Evolutionary conservation across 352 stramenopile species (phyloP).

Genomic region (Phytophthora boehmeriae): DNA sequence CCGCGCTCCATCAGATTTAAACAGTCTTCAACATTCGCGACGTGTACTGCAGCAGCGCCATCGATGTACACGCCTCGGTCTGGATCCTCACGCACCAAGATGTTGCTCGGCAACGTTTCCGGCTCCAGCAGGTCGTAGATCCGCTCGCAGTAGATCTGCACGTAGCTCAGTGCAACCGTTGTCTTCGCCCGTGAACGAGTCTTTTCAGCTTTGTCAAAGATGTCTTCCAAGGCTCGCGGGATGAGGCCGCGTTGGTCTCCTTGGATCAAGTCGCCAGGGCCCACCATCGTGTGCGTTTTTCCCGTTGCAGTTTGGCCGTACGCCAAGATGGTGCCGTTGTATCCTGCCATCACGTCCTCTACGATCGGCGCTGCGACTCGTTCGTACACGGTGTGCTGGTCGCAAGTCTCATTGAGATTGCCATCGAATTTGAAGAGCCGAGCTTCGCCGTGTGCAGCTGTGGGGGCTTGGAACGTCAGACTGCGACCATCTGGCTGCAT

Average conservation of each 20-base stretch:
- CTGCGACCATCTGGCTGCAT: slow-evolving; percentile 39
- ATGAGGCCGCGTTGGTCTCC: slow-evolving; percentile 58
- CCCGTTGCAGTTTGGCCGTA: slow-evolving; percentile 72
- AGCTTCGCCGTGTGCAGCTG: slow-evolving; percentile 28
- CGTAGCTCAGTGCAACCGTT: slow-evolving; percentile 68
- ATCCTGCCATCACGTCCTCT: slow-evolving; percentile 65
- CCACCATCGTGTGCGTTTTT: slow-evolving; percentile 80
- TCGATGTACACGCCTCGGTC: slow-evolving; percentile 74
- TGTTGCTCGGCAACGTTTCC: slow-evolving; percentile 39
- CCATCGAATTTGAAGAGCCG: slow-evolving; percentile 68
- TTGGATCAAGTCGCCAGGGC: slow-evolving; percentile 37
- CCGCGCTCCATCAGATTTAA: slow-evolving; percentile 49
- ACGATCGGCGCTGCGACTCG: slow-evolving; percentile 58
- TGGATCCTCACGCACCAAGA: slow-evolving; percentile 67
- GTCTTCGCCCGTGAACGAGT: slow-evolving; percentile 39
- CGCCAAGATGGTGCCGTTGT: slow-evolving; percentile 71
- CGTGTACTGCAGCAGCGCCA: slow-evolving; percentile 47
- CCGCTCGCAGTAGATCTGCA: slow-evolving; percentile 86
- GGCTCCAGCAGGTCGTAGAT: slow-evolving; percentile 72
- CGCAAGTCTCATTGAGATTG: slow-evolving; percentile 41
- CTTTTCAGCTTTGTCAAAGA: slow-evolving; percentile 52
- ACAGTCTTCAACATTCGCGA: slow-evolving; percentile 54
- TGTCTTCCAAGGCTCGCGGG: slow-evolving; percentile 61
- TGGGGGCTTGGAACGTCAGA: slow-evolving; percentile 32
- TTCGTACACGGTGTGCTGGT: slow-evolving; percentile 60